Evolutionary conservation across 31 red algal genomes (phyloP), one percentile per base, ranked within the genome.

Genomic region (Bonnemaisonia californica): DNA sequence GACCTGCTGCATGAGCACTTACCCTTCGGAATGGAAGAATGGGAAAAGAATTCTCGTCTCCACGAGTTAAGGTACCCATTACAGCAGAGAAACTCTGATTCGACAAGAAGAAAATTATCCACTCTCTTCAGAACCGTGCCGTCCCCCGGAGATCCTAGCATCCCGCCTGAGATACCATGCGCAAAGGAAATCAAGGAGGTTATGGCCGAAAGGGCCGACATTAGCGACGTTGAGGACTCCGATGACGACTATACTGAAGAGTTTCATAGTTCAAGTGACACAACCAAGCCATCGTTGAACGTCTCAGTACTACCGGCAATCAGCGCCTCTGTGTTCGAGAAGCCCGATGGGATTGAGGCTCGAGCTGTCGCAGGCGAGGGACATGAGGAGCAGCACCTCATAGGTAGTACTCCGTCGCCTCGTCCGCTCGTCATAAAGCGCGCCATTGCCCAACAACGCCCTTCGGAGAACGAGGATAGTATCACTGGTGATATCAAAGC

Each of bases 31-130:
- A 62, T 34, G 55, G 0, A 79, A 34, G 1, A 61, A 39, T 79
- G 74, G 74, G 74, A 79, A 18, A 23, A 32, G 24, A 56, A 62
- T 39, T 19, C n/a, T 16, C 27, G 1, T 24, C 4, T 61, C 30
- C 74, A 79, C 39, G 32, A 32, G 19, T 30, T 36, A 29, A 4
- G 48, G 21, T 79, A 58, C 33, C 32, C 33, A 16, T 51, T 36
- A 35, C 4, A 1, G 55, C 21, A 58, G 18, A 21, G 74, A 33
- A 79, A 21, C 36, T 29, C 22, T 18, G 74, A 79, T 60, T 38
- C 47, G n/a, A 27, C 27, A 13, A 79, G 39, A 38, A 79, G 54
- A 79, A 79, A 79, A 61, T 79, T 79, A 29, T 58, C 74, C 19
- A 38, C 54, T 0, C 26, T 79, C 30, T 31, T 62, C 54, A 26